A percentile compares a stretch with the other conserved stretches of the same genome.
Evolutionary conservation across 768 basidiomycete genomes (phyloP).

Genomic region (Phanerochaete sordida): DNA sequence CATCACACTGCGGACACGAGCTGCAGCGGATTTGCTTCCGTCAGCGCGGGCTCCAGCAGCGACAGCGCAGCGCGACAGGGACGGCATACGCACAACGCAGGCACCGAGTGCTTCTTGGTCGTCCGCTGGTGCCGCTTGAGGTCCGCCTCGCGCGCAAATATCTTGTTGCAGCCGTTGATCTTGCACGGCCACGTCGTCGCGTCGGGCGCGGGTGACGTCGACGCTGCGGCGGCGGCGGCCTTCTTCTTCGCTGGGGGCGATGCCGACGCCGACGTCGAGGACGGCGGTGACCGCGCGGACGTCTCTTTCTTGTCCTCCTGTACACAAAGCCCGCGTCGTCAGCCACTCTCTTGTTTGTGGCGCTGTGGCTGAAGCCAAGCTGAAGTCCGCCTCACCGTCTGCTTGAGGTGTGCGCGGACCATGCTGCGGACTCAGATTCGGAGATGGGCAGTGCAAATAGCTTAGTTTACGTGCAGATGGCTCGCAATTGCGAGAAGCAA

Average conservation of each 20-base stretch:
- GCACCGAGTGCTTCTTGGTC: constrained; percentile 71
- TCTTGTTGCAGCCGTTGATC: constrained; percentile 78
- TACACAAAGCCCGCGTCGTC: constrained; percentile 11
- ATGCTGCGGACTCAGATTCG: constrained; percentile 13
- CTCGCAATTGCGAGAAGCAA: too few relatives aligned
- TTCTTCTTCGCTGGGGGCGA: constrained; percentile 32
- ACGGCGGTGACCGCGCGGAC: not conserved
- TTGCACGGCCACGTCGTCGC: constrained; percentile 70
- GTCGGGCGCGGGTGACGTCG: constrained; percentile 29
- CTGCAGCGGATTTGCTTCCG: constrained; percentile 30
- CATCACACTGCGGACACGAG: constrained; percentile 76
- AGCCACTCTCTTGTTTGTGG: constrained; percentile 21
- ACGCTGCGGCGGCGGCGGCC: too few relatives aligned
- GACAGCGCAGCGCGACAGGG: constrained; percentile 23
- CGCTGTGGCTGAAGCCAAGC: constrained; percentile 30
- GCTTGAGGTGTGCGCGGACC: constrained; percentile 24
- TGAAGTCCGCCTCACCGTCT: constrained; percentile 30
- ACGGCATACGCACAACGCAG: constrained; percentile 52
- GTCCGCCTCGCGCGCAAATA: constrained; percentile 81
- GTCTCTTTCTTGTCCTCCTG: constrained; percentile 41
- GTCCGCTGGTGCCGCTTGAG: constrained; percentile 79
- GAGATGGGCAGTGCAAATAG: too few relatives aligned
- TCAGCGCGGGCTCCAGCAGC: not conserved
- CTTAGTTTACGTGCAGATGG: too few relatives aligned
- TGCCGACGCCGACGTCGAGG: constrained; percentile 8